Evolutionary conservation across 192 early-diverging fungal genomes (phyloP).

Genomic region (Coemansia sp.): DNA sequence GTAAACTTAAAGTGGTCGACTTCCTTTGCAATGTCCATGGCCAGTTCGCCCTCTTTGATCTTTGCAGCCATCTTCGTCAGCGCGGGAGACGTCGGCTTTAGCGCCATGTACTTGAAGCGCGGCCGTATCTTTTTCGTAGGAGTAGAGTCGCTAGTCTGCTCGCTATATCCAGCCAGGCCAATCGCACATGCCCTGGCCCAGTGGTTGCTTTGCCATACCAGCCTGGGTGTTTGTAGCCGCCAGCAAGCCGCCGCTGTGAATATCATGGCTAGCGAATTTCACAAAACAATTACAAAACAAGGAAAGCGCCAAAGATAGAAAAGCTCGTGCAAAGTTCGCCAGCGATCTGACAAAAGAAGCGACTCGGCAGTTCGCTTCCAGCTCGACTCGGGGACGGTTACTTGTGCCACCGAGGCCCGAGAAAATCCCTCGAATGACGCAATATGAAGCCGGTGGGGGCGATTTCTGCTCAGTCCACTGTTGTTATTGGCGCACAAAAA

Average conservation of each 20-base stretch:
- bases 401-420: too few species aligned
- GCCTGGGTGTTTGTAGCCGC: neutral
- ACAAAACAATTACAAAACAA: neutral
- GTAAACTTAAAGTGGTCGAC: slow-evolving; percentile 37
- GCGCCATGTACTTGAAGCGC: slow-evolving; percentile 7
- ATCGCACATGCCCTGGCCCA: neutral
- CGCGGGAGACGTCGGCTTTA: slow-evolving; percentile 26
- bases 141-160: neutral
- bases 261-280: neutral
- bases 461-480: too few species aligned
- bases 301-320: neutral
- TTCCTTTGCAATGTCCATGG: slow-evolving; percentile 9
- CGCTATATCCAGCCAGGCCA: neutral
- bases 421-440: too few species aligned
- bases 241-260: neutral
- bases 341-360: neutral
- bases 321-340: too few species aligned
- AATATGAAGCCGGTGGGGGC: too few species aligned
- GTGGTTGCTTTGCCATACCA: neutral
- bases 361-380: neutral
- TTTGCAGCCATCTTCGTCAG: slow-evolving; percentile 13
- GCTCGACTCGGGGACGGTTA: neutral
- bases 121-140: neutral
- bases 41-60: slow-evolving; percentile 4
- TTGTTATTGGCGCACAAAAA: too few species aligned